Conservation (phyloP, 371 early-diverging fungal genomes). For the Mortierella sp. region DNA sequence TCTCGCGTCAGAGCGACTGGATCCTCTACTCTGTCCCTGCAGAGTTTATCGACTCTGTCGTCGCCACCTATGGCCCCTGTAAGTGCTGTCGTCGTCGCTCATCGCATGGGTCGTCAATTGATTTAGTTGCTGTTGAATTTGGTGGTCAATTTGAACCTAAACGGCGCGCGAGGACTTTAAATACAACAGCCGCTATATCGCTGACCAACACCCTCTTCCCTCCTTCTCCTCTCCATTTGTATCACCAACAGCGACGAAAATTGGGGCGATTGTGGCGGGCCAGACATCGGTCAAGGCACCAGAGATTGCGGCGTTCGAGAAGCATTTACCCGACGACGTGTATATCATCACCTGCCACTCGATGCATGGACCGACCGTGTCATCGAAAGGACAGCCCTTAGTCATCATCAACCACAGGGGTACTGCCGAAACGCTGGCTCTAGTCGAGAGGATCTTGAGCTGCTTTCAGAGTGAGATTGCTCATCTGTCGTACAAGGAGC, state of each 20-base stretch:
- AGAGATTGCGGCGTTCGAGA: conserved; percentile 91
- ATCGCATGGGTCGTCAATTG: neutral
- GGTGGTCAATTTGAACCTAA: neutral
- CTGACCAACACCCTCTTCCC: neutral
- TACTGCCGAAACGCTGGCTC: conserved; percentile 69
- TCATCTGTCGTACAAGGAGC: conserved; percentile 83
- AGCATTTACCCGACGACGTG: conserved; percentile 88
- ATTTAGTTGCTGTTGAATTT: neutral
- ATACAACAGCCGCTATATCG: neutral
- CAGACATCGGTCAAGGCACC: conserved; percentile 96
- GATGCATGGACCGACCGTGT: conserved; percentile 94
- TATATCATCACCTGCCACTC: conserved; percentile 96
- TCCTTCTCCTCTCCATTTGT: neutral
- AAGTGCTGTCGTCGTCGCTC: too few relatives aligned
- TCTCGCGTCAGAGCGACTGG: conserved; percentile 88
- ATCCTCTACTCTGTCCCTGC: conserved; percentile 97
- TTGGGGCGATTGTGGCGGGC: conserved; percentile 89
- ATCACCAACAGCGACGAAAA: conserved; percentile 78
- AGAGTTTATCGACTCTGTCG: conserved; percentile 85
- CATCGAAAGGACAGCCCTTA: conserved; percentile 88
- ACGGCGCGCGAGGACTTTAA: neutral
- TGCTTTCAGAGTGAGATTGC: conserved; percentile 87
- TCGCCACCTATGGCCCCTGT: conserved; percentile 88
- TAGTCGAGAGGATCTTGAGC: conserved; percentile 75
- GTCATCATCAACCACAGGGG: conserved; percentile 87